A percentile compares a stretch with the other conserved stretches of the same genome.
Evolutionary conservation across 441 rosid species (phyloP).

Genomic region (Eutrema salsugineum): DNA sequence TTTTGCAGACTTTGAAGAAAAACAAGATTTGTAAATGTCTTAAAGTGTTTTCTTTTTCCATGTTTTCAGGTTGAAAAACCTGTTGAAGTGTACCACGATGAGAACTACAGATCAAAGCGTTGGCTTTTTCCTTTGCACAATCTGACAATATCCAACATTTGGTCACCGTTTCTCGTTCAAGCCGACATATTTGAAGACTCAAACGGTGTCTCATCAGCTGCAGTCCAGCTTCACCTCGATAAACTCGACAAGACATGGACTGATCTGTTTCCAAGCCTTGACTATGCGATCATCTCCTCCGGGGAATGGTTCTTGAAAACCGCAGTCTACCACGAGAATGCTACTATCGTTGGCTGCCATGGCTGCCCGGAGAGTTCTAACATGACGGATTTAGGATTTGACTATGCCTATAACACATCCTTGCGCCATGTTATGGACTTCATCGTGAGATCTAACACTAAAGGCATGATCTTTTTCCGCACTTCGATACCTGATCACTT

Average conservation of each 20-base stretch:
- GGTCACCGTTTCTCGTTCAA: constrained; percentile 87
- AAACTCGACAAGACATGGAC: constrained; percentile 73
- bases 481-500: constrained; percentile 88
- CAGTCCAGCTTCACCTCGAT: constrained; percentile 75
- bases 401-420: constrained; percentile 62
- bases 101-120: constrained; percentile 59
- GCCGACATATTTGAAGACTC: constrained; percentile 82
- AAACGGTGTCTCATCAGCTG: constrained; percentile 76
- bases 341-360: constrained; percentile 65
- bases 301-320: constrained; percentile 93
- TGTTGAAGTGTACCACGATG: constrained; percentile 71
- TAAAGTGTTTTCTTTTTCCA: background rate
- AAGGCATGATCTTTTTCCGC: constrained; percentile 61
- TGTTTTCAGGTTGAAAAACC: constrained; percentile 66
- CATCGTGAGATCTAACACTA: constrained; percentile 49
- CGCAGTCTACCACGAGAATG: constrained; percentile 75
- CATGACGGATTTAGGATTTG: constrained; percentile 67
- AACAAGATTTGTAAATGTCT: background rate
- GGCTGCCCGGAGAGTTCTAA: constrained; percentile 54
- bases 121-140: constrained; percentile 74
- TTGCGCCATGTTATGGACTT: constrained; percentile 55
- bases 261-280: constrained; percentile 44
- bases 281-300: constrained; percentile 68
- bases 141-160: constrained; percentile 61
- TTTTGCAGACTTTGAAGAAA: background rate